phyloP scores from a whole-genome alignment of 164 flowering plant species.

The Aristolochia contorta region DNA sequence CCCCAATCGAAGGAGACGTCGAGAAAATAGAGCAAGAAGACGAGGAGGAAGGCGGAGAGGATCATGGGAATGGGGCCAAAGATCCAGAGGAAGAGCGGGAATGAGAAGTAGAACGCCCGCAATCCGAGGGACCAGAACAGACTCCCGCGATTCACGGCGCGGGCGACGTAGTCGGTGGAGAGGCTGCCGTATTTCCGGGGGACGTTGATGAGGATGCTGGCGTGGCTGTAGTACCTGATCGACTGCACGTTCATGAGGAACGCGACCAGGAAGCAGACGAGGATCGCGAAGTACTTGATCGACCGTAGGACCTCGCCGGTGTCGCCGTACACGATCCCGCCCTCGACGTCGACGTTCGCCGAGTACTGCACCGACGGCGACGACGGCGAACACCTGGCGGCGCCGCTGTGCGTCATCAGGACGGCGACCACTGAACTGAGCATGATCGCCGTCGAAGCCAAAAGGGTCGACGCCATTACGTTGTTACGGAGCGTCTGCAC shows the following conservation, averaged over 20 bases:
- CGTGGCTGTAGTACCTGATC: conserved; percentile 79
- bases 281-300: conserved; percentile 59
- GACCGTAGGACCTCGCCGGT: conserved; percentile 37
- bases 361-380: too few relatives aligned
- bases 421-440: conserved; percentile 70
- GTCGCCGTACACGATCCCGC: conserved; percentile 32
- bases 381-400: too few relatives aligned
- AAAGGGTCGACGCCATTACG: conserved; percentile 88
- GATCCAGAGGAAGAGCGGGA: conserved; percentile 78
- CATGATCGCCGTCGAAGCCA: conserved; percentile 77
- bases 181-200: conserved; percentile 37
- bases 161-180: conserved; percentile 49
- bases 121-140: conserved; percentile 81
- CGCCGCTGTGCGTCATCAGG: conserved; percentile 37
- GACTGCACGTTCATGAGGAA: conserved; percentile 78
- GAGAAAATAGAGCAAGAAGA: conserved; percentile 47
- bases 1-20: conserved; percentile 34
- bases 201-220: conserved; percentile 78
- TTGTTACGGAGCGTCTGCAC: conserved; percentile 84
- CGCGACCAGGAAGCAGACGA: conserved; percentile 61
- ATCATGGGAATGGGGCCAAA: conserved; percentile 92
- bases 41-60: conserved; percentile 35
- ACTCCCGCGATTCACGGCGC: conserved; percentile 53
- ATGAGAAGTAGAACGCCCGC: conserved; percentile 74
- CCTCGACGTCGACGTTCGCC: neutral